These are phyloP conservation scores for Penicillium sp. DNA, from an alignment of 2,329 filamentous ascomycete genomes.

Conservation along the genomic window DNA sequence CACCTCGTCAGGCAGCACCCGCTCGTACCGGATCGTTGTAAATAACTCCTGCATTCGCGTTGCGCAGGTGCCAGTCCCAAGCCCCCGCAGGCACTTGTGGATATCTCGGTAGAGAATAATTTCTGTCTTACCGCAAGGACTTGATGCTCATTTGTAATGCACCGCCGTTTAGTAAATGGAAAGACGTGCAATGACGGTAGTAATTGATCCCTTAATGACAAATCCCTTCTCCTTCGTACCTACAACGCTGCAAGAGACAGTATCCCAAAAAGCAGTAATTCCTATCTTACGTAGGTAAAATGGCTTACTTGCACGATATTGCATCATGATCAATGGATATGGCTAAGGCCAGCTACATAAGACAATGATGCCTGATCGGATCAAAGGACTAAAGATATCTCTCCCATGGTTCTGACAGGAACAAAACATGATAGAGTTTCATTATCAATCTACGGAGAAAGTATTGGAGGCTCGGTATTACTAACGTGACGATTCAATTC, in stretches of 20 bases:
- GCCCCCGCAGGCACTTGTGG: too few relatives aligned
- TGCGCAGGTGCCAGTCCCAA: not conserved
- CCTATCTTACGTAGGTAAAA: too few relatives aligned
- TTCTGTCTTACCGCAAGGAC: not conserved
- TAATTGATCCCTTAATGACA: not conserved
- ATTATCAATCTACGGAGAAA: not conserved
- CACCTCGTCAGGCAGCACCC: not conserved
- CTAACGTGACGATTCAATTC: not conserved
- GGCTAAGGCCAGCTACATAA: too few relatives aligned
- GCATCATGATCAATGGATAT: too few relatives aligned
- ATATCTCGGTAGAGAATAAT: not conserved
- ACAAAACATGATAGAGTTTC: not conserved
- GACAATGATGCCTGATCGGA: too few relatives aligned
- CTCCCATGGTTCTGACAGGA: not conserved
- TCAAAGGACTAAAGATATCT: too few relatives aligned
- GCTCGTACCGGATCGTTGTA: not conserved
- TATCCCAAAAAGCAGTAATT: too few relatives aligned
- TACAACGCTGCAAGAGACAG: too few relatives aligned
- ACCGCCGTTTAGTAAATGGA: not conserved
- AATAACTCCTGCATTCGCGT: not conserved
- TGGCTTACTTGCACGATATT: too few relatives aligned
- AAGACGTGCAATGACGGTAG: not conserved
- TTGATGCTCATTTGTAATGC: not conserved
- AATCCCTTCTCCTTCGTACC: not conserved
- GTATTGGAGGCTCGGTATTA: not conserved